Base-by-base conservation (phyloP, 2,329 filamentous ascomycete species). In the Ascosphaera pollenicola region DNA sequence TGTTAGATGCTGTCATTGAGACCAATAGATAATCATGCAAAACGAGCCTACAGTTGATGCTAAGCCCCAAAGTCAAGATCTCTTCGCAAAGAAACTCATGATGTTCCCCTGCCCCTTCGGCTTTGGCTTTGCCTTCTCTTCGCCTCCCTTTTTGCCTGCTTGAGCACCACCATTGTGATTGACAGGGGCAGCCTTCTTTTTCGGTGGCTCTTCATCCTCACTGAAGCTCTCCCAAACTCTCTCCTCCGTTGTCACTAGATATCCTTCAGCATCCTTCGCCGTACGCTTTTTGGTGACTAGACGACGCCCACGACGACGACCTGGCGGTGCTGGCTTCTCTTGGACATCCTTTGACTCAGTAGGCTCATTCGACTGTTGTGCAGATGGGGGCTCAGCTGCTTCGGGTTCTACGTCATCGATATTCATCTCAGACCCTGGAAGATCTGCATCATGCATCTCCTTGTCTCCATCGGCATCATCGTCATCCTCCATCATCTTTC, bases 51-150 rank as follows among this genome's bases (percentile, higher is more conserved):
- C n/a, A n/a, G n/a, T n/a, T n/a, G n/a, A n/a, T n/a, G n/a, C n/a
- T n/a, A n/a, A n/a, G n/a, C n/a, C n/a, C n/a, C n/a, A n/a, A n/a
- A n/a, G n/a, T 32, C 30, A 32, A 13, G 30, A 79, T 51, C 84
- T 89, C 63, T 91, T 93, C 34, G 69, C 68, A 56, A 93, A 93
- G 59, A 93, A 93, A 1, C 77, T 83, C 77, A 85, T 92, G 52
- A 93, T 92, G 53, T 67, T 92, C 2, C 84, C 83, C 43, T 59
- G 57, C 19, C 55, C 54, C 17, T 31, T 38, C 30, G 28, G n/a
- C 15, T n/a, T 39, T 15, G 17, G 40, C 43, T n/a, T 39, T 54
- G 30, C 6, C n/a, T 32, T 32, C 10, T 32, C 30, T 5, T 32
- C 30, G 3, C 30, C n/a, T 13, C 30, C 10, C 51, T 82, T 81